Evolutionary conservation across 1,284 basidiomycete genomes (phyloP), one percentile per base, ranked within the genome.

Genomic region (Ceratobasidium papillatum): DNA sequence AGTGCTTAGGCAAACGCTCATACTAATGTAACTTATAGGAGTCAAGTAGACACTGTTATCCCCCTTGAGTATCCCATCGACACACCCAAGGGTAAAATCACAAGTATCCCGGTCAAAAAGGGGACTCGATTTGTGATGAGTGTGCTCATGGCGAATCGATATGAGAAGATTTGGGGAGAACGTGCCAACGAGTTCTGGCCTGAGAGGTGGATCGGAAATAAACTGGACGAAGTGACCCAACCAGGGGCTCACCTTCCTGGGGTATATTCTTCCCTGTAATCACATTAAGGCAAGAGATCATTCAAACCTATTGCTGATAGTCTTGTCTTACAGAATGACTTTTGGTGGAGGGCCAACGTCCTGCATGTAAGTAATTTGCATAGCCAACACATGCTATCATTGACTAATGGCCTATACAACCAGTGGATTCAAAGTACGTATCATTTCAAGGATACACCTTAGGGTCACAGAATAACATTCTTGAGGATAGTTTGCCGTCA

Each of bases 71-170:
- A 59, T 41, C 68, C 68, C 8, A 71, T 71, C 56, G 43, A 71
- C 38, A 71, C 68, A 1, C 56, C 68, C 7, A 25, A 22, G 4
- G 68, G 68, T 1, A 61, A 59, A 36, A 47, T 71, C 30, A 71
- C 68, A 3, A 71, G 54, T 22, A 61, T 71, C 30, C 68, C 68
- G 1, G 64, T 79, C n/a, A 76, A 61, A n/a, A 76, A 77, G 47
- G 77, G 77, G 14, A 78, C 78, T 19, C 74, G 59, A 34, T 45
- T 79, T 9, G 66, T 77, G 41, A 74, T 79, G n/a, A 68, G 47
- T 11, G 63, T 75, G 11, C 2, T 56, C 25, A 30, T 49, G 12
- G 25, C 74, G 22, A 76, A 76, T 41, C 66, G 73, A 17, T 59
- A 71, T 47, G 66, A 63, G 19, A 59, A 30, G 14, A 76, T 72